A percentile compares a stretch with the other conserved stretches of the same genome.
Conservation (phyloP, 2,329 filamentous ascomycete genomes). For the Byssothecium circinans region DNA sequence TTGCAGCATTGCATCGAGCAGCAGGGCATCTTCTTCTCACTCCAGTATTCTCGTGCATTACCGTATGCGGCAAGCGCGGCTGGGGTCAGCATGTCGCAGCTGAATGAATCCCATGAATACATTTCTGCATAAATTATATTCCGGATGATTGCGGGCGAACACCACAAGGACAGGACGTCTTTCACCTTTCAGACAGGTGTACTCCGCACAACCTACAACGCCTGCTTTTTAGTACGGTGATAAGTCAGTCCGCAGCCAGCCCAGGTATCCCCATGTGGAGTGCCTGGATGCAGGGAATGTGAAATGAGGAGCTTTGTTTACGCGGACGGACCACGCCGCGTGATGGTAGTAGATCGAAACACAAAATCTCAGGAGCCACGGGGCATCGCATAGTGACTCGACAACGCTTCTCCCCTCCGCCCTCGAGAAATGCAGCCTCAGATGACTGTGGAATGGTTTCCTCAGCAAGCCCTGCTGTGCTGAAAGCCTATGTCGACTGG, state of each 20-base stretch:
- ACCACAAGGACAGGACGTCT: no score
- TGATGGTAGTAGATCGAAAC: conserved; percentile 7
- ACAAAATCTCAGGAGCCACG: conserved; percentile 6
- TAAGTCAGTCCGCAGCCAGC: no score
- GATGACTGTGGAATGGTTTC: conserved; percentile 36
- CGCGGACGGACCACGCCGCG: conserved; percentile 11
- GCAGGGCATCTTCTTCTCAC: no score
- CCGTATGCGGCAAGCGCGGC: neutral
- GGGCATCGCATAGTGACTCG: neutral
- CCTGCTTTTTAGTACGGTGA: no score
- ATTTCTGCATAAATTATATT: no score
- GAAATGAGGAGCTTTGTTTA: conserved; percentile 9
- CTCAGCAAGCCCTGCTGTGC: conserved; percentile 24
- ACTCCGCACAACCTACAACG: no score
- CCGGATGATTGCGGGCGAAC: no score
- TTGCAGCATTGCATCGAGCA: no score
- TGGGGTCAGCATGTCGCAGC: no score
- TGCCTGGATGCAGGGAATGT: conserved; percentile 18
- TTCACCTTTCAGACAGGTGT: no score
- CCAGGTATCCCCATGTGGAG: no score
- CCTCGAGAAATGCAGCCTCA: conserved; percentile 32
- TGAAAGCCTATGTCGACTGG: conserved; percentile 36
- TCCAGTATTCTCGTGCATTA: neutral
- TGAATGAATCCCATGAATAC: no score
- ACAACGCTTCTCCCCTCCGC: conserved; percentile 11